Evolutionary conservation across 2,329 filamentous ascomycete species (phyloP), one percentile per base, ranked within the genome.

Genomic region (Cladosporium sp.): DNA sequence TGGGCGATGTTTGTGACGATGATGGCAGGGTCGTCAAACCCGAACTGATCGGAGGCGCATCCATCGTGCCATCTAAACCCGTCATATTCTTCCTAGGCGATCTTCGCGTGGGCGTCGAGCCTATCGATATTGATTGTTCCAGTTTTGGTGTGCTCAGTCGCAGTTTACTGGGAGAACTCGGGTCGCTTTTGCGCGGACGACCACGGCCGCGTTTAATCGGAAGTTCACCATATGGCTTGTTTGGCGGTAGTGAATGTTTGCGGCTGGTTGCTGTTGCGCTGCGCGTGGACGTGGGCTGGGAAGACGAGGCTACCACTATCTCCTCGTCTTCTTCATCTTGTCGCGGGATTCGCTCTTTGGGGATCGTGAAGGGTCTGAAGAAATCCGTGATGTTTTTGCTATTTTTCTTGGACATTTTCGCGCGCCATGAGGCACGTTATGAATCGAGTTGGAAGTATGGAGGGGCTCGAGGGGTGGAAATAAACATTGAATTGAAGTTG

Each of bases 341-440:
- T 12, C 46, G 52, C n/a, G 57, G 60, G 22, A 59, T 57, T 38
- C 47, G 51, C 53, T 47, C 52, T 38, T 56, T 58, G 4, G 60
- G 61, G 4, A 63, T 56, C 22, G 59, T 49, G 43, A 67, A 70
- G 2, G 69, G 68, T 40, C 68, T 70, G 61, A 79, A 78, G 56
- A 73, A 78, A 47, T 73, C 70, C 8, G 65, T 67, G 27, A 78
- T 72, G 20, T 39, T 46, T 16, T 49, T 19, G 19, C 39, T 25
- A 27, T 27, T 27, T 12, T 43, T 47, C 16, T 30, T 42, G 13
- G 47, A 27, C 47, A 50, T 50, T 13, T 38, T 38, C 22, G 15
- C 15, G 20, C 30, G 30, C 40, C 47, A 43, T 43, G 6, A 4
- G 38, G 40, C 41, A 20, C 22, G 22, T 9, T 27, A 9, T 27